Evolutionary conservation across 805 yeast genomes (phyloP), one percentile per base, ranked within the genome.

Genomic region (Ogataea parapolymorpha): DNA sequence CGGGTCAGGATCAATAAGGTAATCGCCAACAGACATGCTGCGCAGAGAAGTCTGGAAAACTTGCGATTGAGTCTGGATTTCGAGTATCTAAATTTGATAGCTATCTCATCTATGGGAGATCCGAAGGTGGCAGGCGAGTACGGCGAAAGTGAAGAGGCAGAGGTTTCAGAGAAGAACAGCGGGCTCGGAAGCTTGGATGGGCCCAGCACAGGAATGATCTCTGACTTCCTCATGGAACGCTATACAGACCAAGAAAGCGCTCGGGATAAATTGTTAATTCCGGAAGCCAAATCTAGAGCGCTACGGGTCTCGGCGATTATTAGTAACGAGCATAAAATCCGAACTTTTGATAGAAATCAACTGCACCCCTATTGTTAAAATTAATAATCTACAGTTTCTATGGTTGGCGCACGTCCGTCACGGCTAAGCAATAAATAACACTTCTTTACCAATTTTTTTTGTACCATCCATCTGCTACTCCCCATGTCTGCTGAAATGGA

Each of bases 101-200:
- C 24, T 35, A 42, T 46, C 15, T 46, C 50, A 5, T 46, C 50
- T 3, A 42, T 14, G 5, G 47, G 43, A 5, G 50, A 42, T 1
- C 26, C 18, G 20, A 29, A 41, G 17, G 43, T 14, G 15, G 35
- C 28, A 5, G 47, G 34, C 7, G 43, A 42, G 26, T 39, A 39
- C 2, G 50, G 44, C n/a, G 50, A 34, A 13, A 35, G 30, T 11
- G 30, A 14, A 14, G 50, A 42, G 23, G 40, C 40, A 12, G 45
- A 34, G 26, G 47, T 31, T 14, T 31, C 23, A 8, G 46, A 36
- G 12, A 34, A 29, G 33, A 20, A 36, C 11, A 42, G 27, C 18
- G 49, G 48, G 26, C 44, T 36, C 12, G 41, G 12, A 13, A 40
- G 35, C 15, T 34, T 34, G 22, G 26, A 16, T 4, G 39, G 38